phyloP scores from a whole-genome alignment of 1,284 basidiomycete species.

The Moniliella sp. region DNA sequence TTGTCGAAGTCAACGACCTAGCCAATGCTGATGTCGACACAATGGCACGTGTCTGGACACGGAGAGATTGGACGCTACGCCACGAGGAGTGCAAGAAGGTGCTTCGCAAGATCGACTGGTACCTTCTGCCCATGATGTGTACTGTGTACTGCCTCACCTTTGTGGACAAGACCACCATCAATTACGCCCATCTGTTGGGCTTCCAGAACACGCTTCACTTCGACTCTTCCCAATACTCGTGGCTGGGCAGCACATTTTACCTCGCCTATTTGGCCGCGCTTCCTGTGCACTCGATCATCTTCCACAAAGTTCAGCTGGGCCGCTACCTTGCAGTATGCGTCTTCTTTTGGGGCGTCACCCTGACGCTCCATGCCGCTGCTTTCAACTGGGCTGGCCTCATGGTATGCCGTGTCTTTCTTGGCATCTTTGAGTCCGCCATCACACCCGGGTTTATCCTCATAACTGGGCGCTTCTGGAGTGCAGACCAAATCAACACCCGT shows the following conservation, averaged over 20 bases:
- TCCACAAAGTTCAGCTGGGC: constrained; percentile 17
- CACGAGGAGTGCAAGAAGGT: constrained; percentile 9
- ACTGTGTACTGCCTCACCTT: constrained; percentile 16
- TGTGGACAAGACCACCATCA: constrained; percentile 14
- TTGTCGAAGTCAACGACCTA: too few relatives aligned
- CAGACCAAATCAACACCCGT: constrained; percentile 12
- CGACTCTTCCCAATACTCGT: constrained; percentile 16
- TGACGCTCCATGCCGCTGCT: constrained; percentile 17
- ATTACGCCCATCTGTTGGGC: constrained; percentile 21
- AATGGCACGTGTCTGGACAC: background rate
- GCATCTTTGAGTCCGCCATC: constrained; percentile 20
- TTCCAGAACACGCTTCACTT: constrained; percentile 18
- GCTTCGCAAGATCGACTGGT: constrained; percentile 22
- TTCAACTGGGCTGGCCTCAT: constrained; percentile 17
- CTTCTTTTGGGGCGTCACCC: constrained; percentile 10
- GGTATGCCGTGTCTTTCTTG: constrained; percentile 22
- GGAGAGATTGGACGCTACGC: background rate
- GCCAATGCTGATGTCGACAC: too few relatives aligned
- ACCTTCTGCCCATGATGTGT: constrained; percentile 23
- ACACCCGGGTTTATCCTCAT: constrained; percentile 17
- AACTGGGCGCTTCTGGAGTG: constrained; percentile 18
- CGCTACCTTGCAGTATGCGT: constrained; percentile 14
- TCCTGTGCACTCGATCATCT: constrained; percentile 9
- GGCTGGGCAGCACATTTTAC: constrained; percentile 24
- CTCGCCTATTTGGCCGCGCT: constrained; percentile 16